Conservation (phyloP, 2,329 filamentous ascomycete species). For the Pseudocercospora fijiensis region DNA sequence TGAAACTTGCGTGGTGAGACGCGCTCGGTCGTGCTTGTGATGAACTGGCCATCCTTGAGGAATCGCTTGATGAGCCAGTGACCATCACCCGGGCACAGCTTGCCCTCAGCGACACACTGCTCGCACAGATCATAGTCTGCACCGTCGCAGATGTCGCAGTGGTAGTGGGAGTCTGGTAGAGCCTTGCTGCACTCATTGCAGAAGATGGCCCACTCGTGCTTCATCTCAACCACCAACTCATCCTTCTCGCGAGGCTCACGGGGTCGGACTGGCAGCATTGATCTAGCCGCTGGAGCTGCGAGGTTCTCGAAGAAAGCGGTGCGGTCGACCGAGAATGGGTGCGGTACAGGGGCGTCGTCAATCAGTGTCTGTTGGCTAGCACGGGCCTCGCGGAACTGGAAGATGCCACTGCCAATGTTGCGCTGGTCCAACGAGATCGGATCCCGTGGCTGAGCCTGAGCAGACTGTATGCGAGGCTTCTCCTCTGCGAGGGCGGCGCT, state of each 20-base stretch:
- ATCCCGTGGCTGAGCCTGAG: constrained; percentile 28
- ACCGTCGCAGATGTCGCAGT: constrained; percentile 89
- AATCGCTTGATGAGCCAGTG: constrained; percentile 96
- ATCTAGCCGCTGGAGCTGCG: constrained; percentile 21
- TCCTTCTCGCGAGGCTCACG: constrained; percentile 33
- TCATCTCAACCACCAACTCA: constrained; percentile 29
- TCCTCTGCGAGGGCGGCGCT: neutral
- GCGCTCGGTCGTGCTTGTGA: constrained; percentile 82
- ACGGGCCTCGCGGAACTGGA: constrained; percentile 40
- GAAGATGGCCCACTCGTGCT: constrained; percentile 71
- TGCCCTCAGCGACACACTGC: constrained; percentile 70
- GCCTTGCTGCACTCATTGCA: constrained; percentile 85
- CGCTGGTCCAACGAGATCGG: constrained; percentile 34
- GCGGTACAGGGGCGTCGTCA: constrained; percentile 41
- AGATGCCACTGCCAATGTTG: constrained; percentile 40
- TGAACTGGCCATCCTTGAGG: constrained; percentile 73
- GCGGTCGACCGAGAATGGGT: constrained; percentile 38
- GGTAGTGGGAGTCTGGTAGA: constrained; percentile 82
- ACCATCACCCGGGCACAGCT: constrained; percentile 71
- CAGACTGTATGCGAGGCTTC: constrained; percentile 20
- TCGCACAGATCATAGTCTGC: constrained; percentile 94
- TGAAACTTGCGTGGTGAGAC: constrained; percentile 48
- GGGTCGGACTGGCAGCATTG: constrained; percentile 42
- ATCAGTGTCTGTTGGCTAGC: constrained; percentile 34
- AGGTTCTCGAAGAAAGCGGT: constrained; percentile 29